A percentile compares a stretch with the other conserved stretches of the same genome.
Conservation (phyloP, 2,329 filamentous ascomycete species). For the Colletotrichum abscissum region DNA sequence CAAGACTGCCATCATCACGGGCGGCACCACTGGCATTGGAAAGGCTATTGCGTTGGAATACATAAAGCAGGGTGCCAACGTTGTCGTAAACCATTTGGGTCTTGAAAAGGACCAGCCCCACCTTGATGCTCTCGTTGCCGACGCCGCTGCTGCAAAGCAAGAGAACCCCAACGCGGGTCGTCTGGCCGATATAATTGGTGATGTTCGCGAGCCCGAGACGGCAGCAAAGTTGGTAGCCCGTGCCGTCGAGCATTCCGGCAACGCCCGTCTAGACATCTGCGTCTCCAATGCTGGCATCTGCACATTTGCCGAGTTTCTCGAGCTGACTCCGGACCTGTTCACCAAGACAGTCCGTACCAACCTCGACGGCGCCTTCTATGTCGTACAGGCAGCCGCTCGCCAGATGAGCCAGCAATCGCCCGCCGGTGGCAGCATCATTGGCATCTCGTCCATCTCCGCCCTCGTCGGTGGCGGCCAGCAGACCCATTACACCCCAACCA, state of each 20-base stretch:
- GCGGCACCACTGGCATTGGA: constrained; percentile 88
- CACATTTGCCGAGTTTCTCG: constrained; percentile 87
- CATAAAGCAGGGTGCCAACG: constrained; percentile 79
- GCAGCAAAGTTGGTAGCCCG: constrained; percentile 74
- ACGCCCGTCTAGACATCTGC: constrained; percentile 76
- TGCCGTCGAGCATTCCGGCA: constrained; percentile 70
- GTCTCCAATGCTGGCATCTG: constrained; percentile 92
- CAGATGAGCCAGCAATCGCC: constrained; percentile 79
- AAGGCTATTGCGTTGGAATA: constrained; percentile 86
- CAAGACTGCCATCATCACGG: constrained; percentile 88
- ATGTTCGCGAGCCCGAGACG: constrained; percentile 81
- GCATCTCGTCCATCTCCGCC: constrained; percentile 77
- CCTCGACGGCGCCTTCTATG: constrained; percentile 88
- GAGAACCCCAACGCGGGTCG: constrained; percentile 59
- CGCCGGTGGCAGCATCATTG: constrained; percentile 83
- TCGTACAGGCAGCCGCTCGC: constrained; percentile 84
- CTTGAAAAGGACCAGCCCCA: constrained; percentile 62
- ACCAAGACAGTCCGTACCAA: constrained; percentile 81
- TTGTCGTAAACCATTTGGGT: constrained; percentile 84
- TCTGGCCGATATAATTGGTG: constrained; percentile 78
- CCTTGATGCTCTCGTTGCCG: constrained; percentile 63
- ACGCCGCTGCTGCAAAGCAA: constrained; percentile 59
- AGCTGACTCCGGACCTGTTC: constrained; percentile 77
- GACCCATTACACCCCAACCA: constrained; percentile 90
- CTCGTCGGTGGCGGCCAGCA: constrained; percentile 83